Evolutionary conservation across 352 stramenopile genomes (phyloP).

Genomic region (Phytophthora fragariaefolia): DNA sequence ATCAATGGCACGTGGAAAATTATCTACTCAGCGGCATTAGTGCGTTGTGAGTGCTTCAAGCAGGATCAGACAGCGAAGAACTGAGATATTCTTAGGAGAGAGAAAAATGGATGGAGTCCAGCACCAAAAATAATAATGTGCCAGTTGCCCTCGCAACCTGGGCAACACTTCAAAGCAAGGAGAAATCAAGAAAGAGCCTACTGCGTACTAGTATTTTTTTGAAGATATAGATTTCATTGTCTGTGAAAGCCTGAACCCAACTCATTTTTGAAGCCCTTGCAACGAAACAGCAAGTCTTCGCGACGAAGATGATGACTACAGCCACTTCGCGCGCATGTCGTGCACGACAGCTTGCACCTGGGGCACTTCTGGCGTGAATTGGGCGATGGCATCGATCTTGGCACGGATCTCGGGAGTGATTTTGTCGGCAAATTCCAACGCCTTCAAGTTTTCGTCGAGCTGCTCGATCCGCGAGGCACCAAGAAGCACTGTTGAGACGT

Average conservation of each 20-base stretch:
- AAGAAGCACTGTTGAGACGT: constrained; percentile 63
- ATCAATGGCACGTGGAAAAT: constrained; percentile 14
- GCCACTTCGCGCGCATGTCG: constrained; percentile 36
- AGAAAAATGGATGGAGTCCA: background rate
- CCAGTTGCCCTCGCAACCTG: background rate
- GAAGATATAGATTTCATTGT: too few relatives aligned
- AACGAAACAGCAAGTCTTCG: too few relatives aligned
- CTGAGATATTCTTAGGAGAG: constrained; percentile 27
- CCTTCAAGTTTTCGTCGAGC: constrained; percentile 70
- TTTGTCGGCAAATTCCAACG: constrained; percentile 57
- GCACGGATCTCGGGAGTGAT: constrained; percentile 65
- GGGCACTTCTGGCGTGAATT: constrained; percentile 43
- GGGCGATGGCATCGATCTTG: constrained; percentile 67
- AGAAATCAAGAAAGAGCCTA: too few relatives aligned
- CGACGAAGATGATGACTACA: too few relatives aligned
- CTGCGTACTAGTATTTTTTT: too few relatives aligned
- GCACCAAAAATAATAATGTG: constrained; percentile 20
- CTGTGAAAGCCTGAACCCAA: too few relatives aligned
- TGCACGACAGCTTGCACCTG: constrained; percentile 30
- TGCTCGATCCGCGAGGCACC: constrained; percentile 59
- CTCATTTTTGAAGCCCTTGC: too few relatives aligned
- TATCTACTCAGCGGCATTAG: background rate
- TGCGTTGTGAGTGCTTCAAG: background rate
- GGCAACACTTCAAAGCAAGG: too few relatives aligned
- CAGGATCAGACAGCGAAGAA: constrained; percentile 23